A percentile compares a stretch with the other conserved stretches of the same genome.
Evolutionary conservation across 2,329 filamentous ascomycete genomes (phyloP).

Genomic region (Neurospora sp.): DNA sequence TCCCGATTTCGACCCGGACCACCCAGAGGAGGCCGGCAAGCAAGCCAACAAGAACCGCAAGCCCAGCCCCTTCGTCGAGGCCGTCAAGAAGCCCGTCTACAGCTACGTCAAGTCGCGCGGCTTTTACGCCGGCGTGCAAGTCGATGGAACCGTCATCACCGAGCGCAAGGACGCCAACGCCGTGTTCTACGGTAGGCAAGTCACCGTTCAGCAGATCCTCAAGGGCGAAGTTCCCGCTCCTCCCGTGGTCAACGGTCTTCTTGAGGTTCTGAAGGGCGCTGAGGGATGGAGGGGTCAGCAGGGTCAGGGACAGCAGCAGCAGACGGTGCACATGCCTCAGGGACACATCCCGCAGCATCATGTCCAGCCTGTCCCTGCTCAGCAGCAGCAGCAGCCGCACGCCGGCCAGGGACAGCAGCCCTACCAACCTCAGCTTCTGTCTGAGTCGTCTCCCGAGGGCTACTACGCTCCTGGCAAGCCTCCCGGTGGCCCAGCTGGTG

Average conservation of each 20-base stretch:
- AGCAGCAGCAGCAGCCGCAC: neutral
- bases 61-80: slow-evolving; percentile 19
- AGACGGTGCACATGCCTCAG: neutral
- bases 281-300: slow-evolving; percentile 21
- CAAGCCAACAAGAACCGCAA: slow-evolving; percentile 10
- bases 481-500: neutral
- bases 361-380: neutral
- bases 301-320: neutral
- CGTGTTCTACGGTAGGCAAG: slow-evolving; percentile 64
- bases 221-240: slow-evolving; percentile 31
- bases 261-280: slow-evolving; percentile 27
- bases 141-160: slow-evolving; percentile 80
- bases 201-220: slow-evolving; percentile 38
- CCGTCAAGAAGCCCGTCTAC: slow-evolving; percentile 35
- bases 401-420: neutral
- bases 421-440: neutral
- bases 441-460: neutral
- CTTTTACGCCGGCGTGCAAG: slow-evolving; percentile 76
- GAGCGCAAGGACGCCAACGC: slow-evolving; percentile 85
- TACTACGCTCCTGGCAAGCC: neutral
- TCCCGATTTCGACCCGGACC: slow-evolving; percentile 5
- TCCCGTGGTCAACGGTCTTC: slow-evolving; percentile 21
- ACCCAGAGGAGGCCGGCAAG: slow-evolving; percentile 8
- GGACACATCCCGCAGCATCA: neutral
- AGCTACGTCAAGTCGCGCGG: slow-evolving; percentile 81